Evolutionary conservation across 2,329 filamentous ascomycete genomes (phyloP).

Genomic region (Paracorniculantispora psalliotae): DNA sequence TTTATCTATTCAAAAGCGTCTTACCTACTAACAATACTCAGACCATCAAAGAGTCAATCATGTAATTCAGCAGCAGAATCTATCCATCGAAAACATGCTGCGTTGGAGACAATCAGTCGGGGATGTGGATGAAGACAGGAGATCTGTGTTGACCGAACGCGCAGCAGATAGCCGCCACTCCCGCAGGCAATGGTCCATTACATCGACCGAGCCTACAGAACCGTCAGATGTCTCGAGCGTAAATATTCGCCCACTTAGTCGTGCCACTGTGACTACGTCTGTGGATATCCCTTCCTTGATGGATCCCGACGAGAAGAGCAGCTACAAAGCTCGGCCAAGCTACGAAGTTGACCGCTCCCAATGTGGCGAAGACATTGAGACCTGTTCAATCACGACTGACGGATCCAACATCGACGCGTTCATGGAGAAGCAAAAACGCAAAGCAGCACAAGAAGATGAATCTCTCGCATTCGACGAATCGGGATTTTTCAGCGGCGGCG

Average conservation of each 20-base stretch:
- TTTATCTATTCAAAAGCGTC: background rate
- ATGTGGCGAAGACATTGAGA: background rate
- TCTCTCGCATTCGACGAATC: constrained; percentile 24
- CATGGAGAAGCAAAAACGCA: constrained; percentile 17
- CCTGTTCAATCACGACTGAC: constrained; percentile 20
- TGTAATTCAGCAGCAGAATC: background rate
- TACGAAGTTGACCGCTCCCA: background rate
- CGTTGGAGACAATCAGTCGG: background rate
- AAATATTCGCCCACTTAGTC: constrained; percentile 35
- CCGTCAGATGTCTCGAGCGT: constrained; percentile 36
- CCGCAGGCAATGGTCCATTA: constrained; percentile 33
- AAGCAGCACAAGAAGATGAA: constrained; percentile 15
- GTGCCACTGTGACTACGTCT: constrained; percentile 41
- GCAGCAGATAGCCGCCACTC: constrained; percentile 8
- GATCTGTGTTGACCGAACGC: background rate
- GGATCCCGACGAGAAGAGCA: constrained; percentile 3
- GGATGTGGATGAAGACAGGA: background rate
- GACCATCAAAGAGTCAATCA: background rate
- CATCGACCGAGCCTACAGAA: constrained; percentile 35
- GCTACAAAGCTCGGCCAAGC: background rate
- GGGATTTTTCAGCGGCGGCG: constrained; percentile 20
- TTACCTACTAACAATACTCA: background rate
- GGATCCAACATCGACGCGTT: constrained; percentile 26
- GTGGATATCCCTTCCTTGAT: constrained; percentile 29
- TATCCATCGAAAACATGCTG: constrained; percentile 5